A percentile compares a stretch with the other conserved stretches of the same genome.
Evolutionary conservation across 495 filamentous ascomycete genomes (phyloP).

Genomic region (Neurospora sp.): DNA sequence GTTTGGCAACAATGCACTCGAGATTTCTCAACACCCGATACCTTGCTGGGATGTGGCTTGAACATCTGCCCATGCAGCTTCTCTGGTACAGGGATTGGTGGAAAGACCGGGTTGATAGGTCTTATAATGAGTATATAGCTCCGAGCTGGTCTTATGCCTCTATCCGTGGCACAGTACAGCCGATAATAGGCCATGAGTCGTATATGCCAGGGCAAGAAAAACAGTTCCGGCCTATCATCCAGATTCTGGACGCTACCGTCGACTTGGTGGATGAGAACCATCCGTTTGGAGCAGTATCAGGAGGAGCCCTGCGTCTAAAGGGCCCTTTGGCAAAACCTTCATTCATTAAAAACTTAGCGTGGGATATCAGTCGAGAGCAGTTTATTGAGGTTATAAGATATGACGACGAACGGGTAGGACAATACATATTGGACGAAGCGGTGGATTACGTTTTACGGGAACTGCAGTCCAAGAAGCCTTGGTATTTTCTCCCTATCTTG

Average conservation of each 20-base stretch:
- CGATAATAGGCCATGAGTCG: too few species aligned
- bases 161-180: too few species aligned
- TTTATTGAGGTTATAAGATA: too few species aligned
- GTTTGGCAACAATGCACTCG: background rate
- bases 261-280: background rate
- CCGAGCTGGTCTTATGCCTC: background rate
- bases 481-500: too few species aligned
- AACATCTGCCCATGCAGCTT: background rate
- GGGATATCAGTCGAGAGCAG: too few species aligned
- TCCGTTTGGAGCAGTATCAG: background rate
- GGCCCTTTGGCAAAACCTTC: background rate
- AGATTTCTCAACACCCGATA: background rate
- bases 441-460: too few species aligned
- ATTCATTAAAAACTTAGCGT: background rate
- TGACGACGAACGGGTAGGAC: too few species aligned
- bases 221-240: too few species aligned
- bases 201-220: too few species aligned
- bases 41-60: background rate
- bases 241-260: background rate
- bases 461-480: too few species aligned
- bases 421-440: too few species aligned
- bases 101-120: fast-evolving
- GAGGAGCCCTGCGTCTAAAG: background rate
- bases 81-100: background rate
- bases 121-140: background rate